These are phyloP conservation scores for Venturia effusa DNA, from an alignment of 2,329 filamentous ascomycete species.

Conservation along the genomic window DNA sequence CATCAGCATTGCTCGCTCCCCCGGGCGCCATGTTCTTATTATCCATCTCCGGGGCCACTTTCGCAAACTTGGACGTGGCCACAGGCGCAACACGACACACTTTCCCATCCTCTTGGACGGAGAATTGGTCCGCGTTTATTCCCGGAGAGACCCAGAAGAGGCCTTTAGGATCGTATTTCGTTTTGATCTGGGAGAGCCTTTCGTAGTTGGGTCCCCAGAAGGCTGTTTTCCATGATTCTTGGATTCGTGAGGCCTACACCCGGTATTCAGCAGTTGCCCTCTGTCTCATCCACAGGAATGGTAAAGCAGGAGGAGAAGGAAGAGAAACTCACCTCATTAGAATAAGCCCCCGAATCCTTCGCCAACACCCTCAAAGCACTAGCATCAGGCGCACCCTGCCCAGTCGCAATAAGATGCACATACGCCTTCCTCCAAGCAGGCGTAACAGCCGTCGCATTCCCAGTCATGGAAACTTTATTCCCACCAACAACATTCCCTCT, in stretches of 20 bases:
- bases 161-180: conserved; percentile 40
- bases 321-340: conserved; percentile 7
- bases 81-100: conserved; percentile 5
- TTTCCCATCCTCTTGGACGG: background rate
- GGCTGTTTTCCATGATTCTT: conserved; percentile 31
- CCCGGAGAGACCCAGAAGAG: conserved; percentile 32
- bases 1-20: background rate
- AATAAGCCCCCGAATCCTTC: conserved; percentile 6
- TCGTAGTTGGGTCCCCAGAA: conserved; percentile 48
- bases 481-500: conserved; percentile 10
- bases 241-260: background rate
- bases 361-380: background rate
- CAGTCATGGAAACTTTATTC: conserved; percentile 2
- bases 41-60: background rate
- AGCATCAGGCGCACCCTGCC: background rate
- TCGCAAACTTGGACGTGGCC: background rate
- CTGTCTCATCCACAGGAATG: background rate
- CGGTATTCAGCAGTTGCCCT: too few relatives aligned
- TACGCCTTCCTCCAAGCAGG: conserved; percentile 33
- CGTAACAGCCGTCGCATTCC: conserved; percentile 21
- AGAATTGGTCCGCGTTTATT: conserved; percentile 9
- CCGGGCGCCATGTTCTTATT: background rate
- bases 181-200: conserved; percentile 39
- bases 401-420: conserved; percentile 23
- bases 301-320: conserved; percentile 11